phyloP scores from a whole-genome alignment of 2,329 filamentous ascomycete genomes.

The Colletotrichum echinochloae region DNA sequence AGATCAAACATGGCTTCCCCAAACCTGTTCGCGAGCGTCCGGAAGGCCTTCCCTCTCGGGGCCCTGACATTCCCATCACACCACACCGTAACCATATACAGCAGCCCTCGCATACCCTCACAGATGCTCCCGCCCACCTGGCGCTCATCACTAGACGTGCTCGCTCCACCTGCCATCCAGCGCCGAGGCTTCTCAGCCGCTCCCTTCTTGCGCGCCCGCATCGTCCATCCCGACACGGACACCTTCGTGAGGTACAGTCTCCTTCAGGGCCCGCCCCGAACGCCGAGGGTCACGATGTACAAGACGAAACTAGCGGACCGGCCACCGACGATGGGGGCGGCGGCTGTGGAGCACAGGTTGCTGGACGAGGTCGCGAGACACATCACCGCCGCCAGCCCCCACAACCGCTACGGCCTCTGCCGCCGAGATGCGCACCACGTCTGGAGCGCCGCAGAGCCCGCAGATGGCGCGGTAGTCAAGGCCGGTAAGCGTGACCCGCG shows the following conservation, averaged over 20 bases:
- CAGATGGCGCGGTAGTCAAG: not conserved
- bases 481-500: too few relatives aligned
- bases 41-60: not conserved
- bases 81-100: not conserved
- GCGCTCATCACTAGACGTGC: not conserved
- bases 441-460: not conserved
- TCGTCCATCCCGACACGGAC: not conserved
- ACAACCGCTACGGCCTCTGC: not conserved
- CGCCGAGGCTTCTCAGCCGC: slow-evolving; percentile 46
- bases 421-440: not conserved
- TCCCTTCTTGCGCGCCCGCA: not conserved
- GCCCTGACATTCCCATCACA: not conserved
- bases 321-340: not conserved
- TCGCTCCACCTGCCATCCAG: not conserved
- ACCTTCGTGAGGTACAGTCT: slow-evolving; percentile 5
- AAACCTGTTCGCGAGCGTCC: not conserved
- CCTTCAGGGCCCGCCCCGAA: not conserved
- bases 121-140: too few relatives aligned
- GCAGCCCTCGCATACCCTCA: not conserved
- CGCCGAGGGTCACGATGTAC: not conserved
- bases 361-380: not conserved
- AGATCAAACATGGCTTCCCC: not conserved
- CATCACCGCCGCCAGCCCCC: not conserved
- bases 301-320: not conserved
- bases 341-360: not conserved